Conservation (phyloP, 164 flowering plant genomes). For the Aristolochia fimbriata region DNA sequence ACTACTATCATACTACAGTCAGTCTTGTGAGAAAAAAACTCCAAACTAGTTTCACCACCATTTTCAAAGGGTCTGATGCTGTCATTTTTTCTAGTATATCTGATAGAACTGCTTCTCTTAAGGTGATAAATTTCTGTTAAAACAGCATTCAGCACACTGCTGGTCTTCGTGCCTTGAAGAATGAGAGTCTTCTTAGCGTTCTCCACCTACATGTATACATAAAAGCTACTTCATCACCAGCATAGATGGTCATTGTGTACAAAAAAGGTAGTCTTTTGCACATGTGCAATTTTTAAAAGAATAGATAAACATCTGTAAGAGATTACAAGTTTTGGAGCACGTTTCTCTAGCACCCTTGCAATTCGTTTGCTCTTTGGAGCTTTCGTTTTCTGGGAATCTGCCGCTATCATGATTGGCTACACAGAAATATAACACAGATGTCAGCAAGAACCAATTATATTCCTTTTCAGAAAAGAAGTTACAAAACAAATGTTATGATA, state of each 20-base stretch:
- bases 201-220: conserved; percentile 43
- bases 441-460: too few species aligned
- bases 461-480: too few species aligned
- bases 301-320: neutral
- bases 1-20: conserved; percentile 92
- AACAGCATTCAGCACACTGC: conserved; percentile 52
- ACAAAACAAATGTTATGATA: too few species aligned
- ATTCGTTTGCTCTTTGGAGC: conserved; percentile 29
- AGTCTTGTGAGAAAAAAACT: conserved; percentile 82
- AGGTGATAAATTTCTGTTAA: conserved; percentile 60
- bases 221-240: neutral
- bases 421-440: neutral
- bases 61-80: conserved; percentile 78
- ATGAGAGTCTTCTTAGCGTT: conserved; percentile 78
- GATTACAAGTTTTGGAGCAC: conserved; percentile 44
- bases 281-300: neutral
- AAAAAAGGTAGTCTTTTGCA: neutral
- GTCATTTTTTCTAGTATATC: conserved; percentile 59
- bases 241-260: too few species aligned
- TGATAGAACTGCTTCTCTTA: conserved; percentile 53
- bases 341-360: conserved; percentile 37
- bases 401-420: conserved; percentile 19
- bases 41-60: conserved; percentile 84
- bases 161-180: conserved; percentile 84
- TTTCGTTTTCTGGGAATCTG: conserved; percentile 9